Conservation (phyloP, 345 rosid genomes). For the Anastatica hierochuntica region DNA sequence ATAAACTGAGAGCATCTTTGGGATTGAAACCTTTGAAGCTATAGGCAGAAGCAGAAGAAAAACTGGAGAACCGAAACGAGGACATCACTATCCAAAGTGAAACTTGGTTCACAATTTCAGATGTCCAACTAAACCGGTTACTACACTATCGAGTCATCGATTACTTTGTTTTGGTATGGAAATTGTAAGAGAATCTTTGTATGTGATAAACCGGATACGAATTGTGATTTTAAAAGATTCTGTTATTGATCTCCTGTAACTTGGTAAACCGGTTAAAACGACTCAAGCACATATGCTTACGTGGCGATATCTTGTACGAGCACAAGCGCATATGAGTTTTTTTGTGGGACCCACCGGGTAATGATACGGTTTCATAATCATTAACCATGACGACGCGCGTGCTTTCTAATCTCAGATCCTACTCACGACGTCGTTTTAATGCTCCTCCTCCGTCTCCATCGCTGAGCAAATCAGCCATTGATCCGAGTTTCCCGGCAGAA, state of each 20-base stretch:
- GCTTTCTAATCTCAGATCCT: conserved; percentile 8
- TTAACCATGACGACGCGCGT: conserved; percentile 17
- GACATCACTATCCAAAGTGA: no score
- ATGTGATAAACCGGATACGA: conserved; percentile 3
- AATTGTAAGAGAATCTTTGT: neutral
- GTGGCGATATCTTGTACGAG: conserved; percentile 1
- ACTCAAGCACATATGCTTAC: no score
- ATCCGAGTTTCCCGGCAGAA: neutral
- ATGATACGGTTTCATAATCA: conserved; percentile 12
- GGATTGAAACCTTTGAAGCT: conserved; percentile 69
- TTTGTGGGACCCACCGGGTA: neutral
- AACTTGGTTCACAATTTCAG: no score
- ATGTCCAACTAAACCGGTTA: no score
- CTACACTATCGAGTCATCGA: no score
- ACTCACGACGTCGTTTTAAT: neutral
- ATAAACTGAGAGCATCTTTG: conserved; percentile 61
- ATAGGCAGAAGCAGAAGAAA: no score
- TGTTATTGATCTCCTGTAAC: neutral
- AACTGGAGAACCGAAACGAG: no score
- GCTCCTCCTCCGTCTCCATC: neutral
- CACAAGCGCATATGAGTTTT: no score
- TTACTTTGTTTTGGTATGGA: no score
- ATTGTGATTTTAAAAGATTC: neutral
- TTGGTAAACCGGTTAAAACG: neutral
- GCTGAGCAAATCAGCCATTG: neutral